Evolutionary conservation across 768 basidiomycete species (phyloP).

Genomic region (Phylloporus scabripes): DNA sequence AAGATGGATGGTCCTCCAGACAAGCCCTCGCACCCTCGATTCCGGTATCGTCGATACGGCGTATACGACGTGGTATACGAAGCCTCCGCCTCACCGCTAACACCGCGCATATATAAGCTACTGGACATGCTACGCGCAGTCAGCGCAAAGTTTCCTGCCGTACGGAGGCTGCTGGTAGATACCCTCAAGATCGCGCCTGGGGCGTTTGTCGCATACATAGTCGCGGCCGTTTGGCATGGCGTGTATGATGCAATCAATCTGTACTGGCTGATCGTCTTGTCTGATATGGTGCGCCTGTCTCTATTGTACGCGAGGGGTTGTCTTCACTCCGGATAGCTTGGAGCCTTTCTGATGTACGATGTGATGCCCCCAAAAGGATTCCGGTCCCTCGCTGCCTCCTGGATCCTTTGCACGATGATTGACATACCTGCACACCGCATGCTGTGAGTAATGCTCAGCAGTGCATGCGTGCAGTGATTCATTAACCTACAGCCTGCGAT

Average conservation of each 20-base stretch:
- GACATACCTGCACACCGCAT: conserved; percentile 20
- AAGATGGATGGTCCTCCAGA: neutral
- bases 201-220: conserved; percentile 19
- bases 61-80: conserved; percentile 23
- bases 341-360: neutral
- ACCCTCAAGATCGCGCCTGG: conserved; percentile 18
- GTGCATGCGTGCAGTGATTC: conserved; percentile 1
- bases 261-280: conserved; percentile 29
- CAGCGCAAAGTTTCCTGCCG: conserved; percentile 1
- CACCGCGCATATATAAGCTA: neutral
- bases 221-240: conserved; percentile 28
- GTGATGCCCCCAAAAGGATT: conserved; percentile 1
- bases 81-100: neutral
- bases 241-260: conserved; percentile 33
- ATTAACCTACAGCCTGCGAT: conserved; percentile 14
- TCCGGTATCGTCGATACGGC: conserved; percentile 16
- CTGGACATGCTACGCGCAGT: neutral
- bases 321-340: conserved; percentile 13
- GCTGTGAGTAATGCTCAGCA: conserved; percentile 12
- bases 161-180: conserved; percentile 11
- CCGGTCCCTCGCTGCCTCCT: conserved; percentile 21
- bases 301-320: neutral
- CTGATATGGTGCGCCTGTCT: conserved; percentile 20
- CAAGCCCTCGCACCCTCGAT: neutral
- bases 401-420: conserved; percentile 25